Evolutionary conservation across 306 rosid genomes (phyloP), one percentile per base, ranked within the genome.

Genomic region (Clitoria ternatea): DNA sequence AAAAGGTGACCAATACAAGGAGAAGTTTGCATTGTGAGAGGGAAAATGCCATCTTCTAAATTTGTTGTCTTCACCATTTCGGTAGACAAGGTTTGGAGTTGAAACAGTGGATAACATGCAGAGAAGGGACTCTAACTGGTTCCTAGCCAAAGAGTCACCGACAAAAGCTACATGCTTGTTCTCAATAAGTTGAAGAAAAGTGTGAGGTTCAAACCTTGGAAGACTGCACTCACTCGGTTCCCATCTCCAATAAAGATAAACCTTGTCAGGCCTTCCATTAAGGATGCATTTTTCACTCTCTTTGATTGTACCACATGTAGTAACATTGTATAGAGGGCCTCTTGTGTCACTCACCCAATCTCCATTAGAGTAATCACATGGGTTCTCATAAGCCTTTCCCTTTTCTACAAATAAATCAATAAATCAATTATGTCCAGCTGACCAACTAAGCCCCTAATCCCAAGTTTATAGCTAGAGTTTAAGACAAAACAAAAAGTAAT

Each of bases 1-100:
- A 77, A 90, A 90, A 4, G 95, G 97, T 12, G 97, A 90, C 97
- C 97, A 90, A 54, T 86, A 86, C 2, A 86, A 70, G 0, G 97
- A 90, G 0, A 90, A 12, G 12, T 14, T 84, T 10, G 85, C 72
- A 73, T 86, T 86, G 37, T 86, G 85, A 29, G 88, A 77, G 18
- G 79, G 78, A 35, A 90, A 84, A 39, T 72, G n/a, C 97, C 97
- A 90, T 4, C 84, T 24, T 8, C 96, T 83, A 32, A 85, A 89
- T 53, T 87, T 91, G 61, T 79, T 82, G 6, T 87, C 91, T 8
- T 83, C 81, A 9, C 80, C 69, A 11, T 57, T 52, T 23, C 8
- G 15, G 66, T 80, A 85, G 22, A 82, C 76, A 66, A 90, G 93
- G 22, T 73, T 27, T 1, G 90, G 93, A 1, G 59, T 20, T 7